phyloP scores from a whole-genome alignment of 495 filamentous ascomycete genomes.

The Aspergillus conjunctus region DNA sequence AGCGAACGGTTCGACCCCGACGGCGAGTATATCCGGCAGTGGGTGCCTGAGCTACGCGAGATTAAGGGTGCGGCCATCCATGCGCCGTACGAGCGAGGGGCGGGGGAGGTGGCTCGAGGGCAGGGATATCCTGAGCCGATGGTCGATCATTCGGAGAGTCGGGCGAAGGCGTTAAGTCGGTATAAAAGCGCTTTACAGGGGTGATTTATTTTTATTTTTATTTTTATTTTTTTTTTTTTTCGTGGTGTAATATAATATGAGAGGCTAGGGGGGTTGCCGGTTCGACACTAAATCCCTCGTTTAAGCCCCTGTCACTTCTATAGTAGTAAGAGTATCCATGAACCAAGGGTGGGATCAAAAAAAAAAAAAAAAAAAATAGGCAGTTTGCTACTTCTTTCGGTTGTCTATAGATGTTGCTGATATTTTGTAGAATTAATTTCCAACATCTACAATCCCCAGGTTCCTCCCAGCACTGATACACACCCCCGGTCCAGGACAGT shows the following conservation, averaged over 20 bases:
- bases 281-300: no score
- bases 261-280: no score
- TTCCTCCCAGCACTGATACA: no score
- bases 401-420: no score
- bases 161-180: slow-evolving; percentile 65
- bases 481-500: no score
- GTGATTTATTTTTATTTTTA: not conserved
- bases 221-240: not conserved
- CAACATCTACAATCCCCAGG: no score
- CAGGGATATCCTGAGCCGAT: slow-evolving; percentile 73
- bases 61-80: slow-evolving; percentile 69
- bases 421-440: no score
- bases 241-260: not conserved
- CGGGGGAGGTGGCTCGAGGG: slow-evolving; percentile 57
- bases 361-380: no score
- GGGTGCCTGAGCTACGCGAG: slow-evolving; percentile 62
- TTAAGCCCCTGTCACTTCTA: no score
- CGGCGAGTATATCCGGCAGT: slow-evolving; percentile 60
- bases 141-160: slow-evolving; percentile 69
- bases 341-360: not conserved
- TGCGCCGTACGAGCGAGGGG: slow-evolving; percentile 73
- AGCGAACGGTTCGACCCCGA: slow-evolving; percentile 74
- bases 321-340: not conserved
- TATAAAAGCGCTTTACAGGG: slow-evolving; percentile 64
- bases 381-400: no score